phyloP scores from a whole-genome alignment of 805 yeast genomes.

The Hanseniaspora clermontiae region DNA sequence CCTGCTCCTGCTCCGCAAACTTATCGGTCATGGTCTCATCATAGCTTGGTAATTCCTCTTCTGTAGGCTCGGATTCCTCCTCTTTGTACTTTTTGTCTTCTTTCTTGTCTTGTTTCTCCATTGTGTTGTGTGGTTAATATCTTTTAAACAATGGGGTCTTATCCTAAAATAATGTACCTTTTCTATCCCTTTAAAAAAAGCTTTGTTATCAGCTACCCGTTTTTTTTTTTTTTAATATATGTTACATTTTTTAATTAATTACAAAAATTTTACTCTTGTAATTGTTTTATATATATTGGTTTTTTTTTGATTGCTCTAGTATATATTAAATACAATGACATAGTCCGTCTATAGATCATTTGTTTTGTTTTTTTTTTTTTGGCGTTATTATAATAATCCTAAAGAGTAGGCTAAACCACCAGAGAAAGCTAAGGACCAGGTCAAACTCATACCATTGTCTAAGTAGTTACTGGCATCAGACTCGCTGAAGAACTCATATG shows the following conservation, averaged over 20 bases:
- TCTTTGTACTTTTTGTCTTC: neutral
- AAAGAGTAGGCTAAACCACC: slow-evolving; percentile 33
- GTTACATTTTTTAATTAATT: neutral
- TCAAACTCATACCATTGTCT: slow-evolving; percentile 51
- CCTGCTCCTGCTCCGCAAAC: neutral
- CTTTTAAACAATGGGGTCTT: neutral
- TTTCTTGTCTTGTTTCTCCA: neutral
- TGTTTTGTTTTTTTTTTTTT: too few relatives aligned
- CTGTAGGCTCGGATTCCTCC: neutral
- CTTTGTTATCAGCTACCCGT: neutral
- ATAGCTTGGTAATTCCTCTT: neutral
- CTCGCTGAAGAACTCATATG: slow-evolving; percentile 33
- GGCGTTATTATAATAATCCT: slow-evolving; percentile 12
- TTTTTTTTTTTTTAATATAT: too few relatives aligned
- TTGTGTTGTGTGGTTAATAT: neutral
- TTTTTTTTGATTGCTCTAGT: neutral
- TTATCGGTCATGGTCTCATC: slow-evolving; percentile 1
- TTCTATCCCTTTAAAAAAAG: neutral
- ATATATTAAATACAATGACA: neutral
- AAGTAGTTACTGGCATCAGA: slow-evolving; percentile 30
- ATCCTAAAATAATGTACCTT: neutral
- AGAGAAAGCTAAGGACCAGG: slow-evolving; percentile 50
- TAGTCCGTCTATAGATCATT: neutral
- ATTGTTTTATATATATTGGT: neutral
- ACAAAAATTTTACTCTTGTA: neutral